Base-by-base conservation (phyloP, 176 grass and related monocot genomes). In the Oryza meridionalis region DNA sequence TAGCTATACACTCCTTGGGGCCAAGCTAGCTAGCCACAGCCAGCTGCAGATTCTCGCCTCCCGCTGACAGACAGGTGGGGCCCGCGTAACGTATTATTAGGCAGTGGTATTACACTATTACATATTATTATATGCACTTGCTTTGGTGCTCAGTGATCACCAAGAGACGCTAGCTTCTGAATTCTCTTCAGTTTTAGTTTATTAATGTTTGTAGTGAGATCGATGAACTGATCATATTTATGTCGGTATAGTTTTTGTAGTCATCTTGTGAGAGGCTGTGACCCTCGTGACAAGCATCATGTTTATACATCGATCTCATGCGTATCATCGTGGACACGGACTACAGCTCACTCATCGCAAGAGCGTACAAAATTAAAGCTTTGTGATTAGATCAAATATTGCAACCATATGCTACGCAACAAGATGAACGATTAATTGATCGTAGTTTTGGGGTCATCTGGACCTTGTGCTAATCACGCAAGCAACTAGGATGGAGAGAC, bases 331-430 rank as follows among this genome's bases (percentile, higher is more conserved):
- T 15, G 26, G 51, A 21, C 64, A 26, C 43, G 4, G 79, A 5
- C 26, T 27, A 81, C 79, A 70, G 46, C 67, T 17, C 68, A 72
- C 22, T 29, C 62, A 19, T 29, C 31, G 9, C 14, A 61, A 82
- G 14, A 21, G 33, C 50, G 19, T 58, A 58, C 35, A 40, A 38
- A 40, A 61, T 40, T 40, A 8, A 40, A 4, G 17, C 19, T 7
- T 27, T 29, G 32, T 43, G 67, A 72, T 62, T 72, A 11, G 22
- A 70, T 81, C 67, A 31, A 27, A 40, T 44, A 19, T 4, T 31
- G 29, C 29, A 31, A 31, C 29, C 29, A 31, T 2, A 42, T 40
- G 11, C 80, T 29, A 82, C 22, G 68, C 68, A 82, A 64, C 80
- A 46, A 63, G 53, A 82, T 73, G 13, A 62, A 29, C 37, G 25